Base-by-base conservation (phyloP, 1,139 yeast genomes). In the Candida tetrigidarum region DNA sequence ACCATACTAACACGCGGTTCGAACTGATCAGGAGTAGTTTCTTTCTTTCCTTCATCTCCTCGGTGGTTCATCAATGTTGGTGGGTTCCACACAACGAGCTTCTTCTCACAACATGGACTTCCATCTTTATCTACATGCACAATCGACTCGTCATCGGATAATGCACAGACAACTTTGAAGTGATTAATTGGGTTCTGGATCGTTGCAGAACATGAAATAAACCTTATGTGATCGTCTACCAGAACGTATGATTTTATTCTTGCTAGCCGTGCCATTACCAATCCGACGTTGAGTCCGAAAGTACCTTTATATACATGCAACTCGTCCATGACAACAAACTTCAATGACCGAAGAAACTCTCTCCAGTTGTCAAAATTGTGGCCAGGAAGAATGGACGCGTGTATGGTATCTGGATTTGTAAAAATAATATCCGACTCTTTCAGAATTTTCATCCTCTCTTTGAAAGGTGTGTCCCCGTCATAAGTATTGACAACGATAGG, bases 381-480 rank as follows among this genome's bases (percentile, higher is more conserved):
- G 46, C 81, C 79, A 0, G 99, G 98, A 16, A 93, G 65, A 11
- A 93, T 81, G 15, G 93, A 83, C 0, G 91, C 79, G 64, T 93
- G 99, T 2, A 95, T 72, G 71, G 93, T 89, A 59, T 93, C 99
- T 0, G 99, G 99, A 58, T 93, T 93, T 0, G 98, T 89, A 61
- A 93, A 90, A 8, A 93, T 83, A 4, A 93, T 86, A 46, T 86
- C 83, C 0, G 96, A 90, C 43, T 71, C 71, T 22, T 74, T 70
- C 43, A 90, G 72, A 18, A 90, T 78, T 18, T 59, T 58, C 0
- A 65, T 62, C 30, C 97, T 70, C 12, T 71, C 71, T 4, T 69
- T 69, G 29, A 70, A 59, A 1, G 84, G 86, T 0, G 98, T 92
- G 61, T 93, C 99, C 3, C 99, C 99, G 63, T 93, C 99, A 58